Evolutionary conservation across 202 grass and related monocot species (phyloP), one percentile per base, ranked within the genome.

Genomic region (Tripidium arundinaceum): DNA sequence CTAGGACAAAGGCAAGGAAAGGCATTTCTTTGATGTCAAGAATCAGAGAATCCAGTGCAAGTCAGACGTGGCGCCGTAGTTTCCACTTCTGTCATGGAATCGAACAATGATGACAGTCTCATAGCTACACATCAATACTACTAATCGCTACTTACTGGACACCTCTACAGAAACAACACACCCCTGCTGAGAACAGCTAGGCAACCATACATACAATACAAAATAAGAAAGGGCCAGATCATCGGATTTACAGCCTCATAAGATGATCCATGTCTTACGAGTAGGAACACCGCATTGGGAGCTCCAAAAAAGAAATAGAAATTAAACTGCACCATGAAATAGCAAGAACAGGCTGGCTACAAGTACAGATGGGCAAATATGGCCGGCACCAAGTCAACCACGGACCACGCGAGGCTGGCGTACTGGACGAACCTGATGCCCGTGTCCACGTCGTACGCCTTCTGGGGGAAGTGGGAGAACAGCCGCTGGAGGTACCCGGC

Each of bases 371-470:
- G 83, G 4, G 74, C 64, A 83, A 93, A 99, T 26, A 99, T 74
- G 36, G 93, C 81, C 3, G 96, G 96, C 34, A 88, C 96, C 84
- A 99, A 46, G 67, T 99, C 96, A 13, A 95, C 96, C 39, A 99
- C 92, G 2, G 96, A 91, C 96, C 96, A 99, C 2, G 92, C 90
- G 10, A 99, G 92, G 26, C 96, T 87, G 0, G 92, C 86, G 28
- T 99, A 99, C 75, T 99, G 96, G 16, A 95, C 70, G 47, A 99
- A 99, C 84, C 96, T 82, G 63, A 99, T 99, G 52, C 96, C 92
- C 0, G 96, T 99, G 65, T 99, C 96, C 11, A 99, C 92, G 10
- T 99, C 90, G 12, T 93, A 99, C 0, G 85, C 86, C 78, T 98
- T 91, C 65, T 84, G 96, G 7, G 96, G 86, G 41, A 91, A 80